Base-by-base conservation (phyloP, 2,329 filamentous ascomycete species). In the Ophiostoma tasmaniense region DNA sequence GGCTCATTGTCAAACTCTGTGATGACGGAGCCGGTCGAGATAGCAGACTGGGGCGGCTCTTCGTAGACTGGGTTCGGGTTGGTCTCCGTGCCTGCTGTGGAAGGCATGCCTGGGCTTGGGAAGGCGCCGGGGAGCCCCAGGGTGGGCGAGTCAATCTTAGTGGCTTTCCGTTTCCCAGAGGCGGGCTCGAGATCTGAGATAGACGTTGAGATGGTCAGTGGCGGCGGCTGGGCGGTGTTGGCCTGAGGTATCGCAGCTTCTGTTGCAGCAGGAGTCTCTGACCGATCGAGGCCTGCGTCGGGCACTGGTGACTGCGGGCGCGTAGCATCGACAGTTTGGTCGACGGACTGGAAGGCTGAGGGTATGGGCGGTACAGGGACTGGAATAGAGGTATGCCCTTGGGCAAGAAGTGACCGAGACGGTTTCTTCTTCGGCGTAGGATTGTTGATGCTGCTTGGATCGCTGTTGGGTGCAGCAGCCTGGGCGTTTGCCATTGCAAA, bases 1-100 rank as follows among this genome's bases (percentile, higher is more conserved):
- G 87, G 83, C 73, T 92, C 90, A n/a, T 82, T 83, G 73, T 93
- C 90, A 73, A 92, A 90, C 73, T 91, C 88, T 0, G 89, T 92
- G 8, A 83, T 83, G 59, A 83, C 83, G n/a, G 87, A 89, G 6
- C 79, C 79, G 64, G 79, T 79, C 6, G 89, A 90, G 17, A 86
- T 75, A 2, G 88, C 85, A 20, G 89, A 89, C 39, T 77, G 77
- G 1, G 87, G 87, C 39, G 80, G 78, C 61, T 85, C 80, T 37
- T 87, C 82, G 14, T 77, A 55, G 4, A 1, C 17, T 1, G 14
- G 75, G 25, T 79, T 78, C 0, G 14, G 75, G 25, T 79, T 78
- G 30, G 72, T 1, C 77, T 75, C 64, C 79, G 78, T 22, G 74
- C 72, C 28, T 74, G 73, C 30, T 74, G 80, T 52, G 77, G 30